phyloP scores from a whole-genome alignment of 2,329 filamentous ascomycete genomes.

The Ceratocystis lukuohia region DNA sequence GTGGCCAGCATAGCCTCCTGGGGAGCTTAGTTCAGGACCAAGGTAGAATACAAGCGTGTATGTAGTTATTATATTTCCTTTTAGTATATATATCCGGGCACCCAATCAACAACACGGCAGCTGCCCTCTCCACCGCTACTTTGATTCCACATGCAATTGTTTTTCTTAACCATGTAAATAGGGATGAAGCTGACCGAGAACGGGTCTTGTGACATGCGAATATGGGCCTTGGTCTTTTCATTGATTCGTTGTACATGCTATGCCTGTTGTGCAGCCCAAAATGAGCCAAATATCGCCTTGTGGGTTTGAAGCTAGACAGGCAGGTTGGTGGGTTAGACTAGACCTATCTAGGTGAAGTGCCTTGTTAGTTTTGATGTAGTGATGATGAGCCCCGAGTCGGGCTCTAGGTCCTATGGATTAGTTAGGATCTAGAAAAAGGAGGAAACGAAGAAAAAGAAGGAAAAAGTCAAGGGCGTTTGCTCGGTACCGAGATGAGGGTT shows the following conservation, averaged over 20 bases:
- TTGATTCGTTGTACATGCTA: not conserved
- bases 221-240: not conserved
- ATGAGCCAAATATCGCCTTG: not conserved
- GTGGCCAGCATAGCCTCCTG: not conserved
- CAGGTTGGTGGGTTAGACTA: not conserved
- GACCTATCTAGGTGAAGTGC: not conserved
- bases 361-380: too few species aligned
- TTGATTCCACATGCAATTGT: not conserved
- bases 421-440: too few species aligned
- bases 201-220: conserved; percentile 2
- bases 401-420: too few species aligned
- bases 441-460: too few species aligned
- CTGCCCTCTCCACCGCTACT: not conserved
- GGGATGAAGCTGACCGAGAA: not conserved
- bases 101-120: not conserved
- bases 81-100: not conserved
- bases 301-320: not conserved
- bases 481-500: too few species aligned
- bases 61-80: not conserved
- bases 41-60: not conserved
- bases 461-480: too few species aligned
- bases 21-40: not conserved
- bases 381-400: too few species aligned
- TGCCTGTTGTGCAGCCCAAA: not conserved
- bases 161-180: not conserved